Percentiles rank a stretch among this genome's conserved stretches.
Evolutionary conservation across 495 filamentous ascomycete species (phyloP).

Genomic region (Pseudoneurospora amorphoporcata): DNA sequence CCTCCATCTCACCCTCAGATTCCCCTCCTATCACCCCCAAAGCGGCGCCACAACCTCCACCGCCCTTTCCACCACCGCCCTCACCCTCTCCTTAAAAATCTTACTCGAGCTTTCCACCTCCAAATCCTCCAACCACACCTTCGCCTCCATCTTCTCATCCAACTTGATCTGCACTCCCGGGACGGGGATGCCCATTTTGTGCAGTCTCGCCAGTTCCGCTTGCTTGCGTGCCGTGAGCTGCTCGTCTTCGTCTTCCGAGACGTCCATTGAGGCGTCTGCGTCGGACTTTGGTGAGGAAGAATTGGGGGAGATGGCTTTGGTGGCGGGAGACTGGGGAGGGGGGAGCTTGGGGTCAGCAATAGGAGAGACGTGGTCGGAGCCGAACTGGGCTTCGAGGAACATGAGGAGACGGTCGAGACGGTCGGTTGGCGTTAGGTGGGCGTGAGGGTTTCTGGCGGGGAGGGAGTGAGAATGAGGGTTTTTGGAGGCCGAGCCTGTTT

Average conservation of each 20-base stretch:
- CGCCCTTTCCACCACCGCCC: constrained; percentile 80
- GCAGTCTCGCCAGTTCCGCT: constrained; percentile 54
- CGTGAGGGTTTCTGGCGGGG: constrained; percentile 56
- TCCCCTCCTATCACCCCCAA: constrained; percentile 26
- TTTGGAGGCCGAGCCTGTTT: constrained; percentile 38
- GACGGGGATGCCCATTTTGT: constrained; percentile 72
- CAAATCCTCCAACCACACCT: constrained; percentile 81
- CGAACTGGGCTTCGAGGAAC: constrained; percentile 97
- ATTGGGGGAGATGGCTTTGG: constrained; percentile 12
- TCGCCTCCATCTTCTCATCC: constrained; percentile 79
- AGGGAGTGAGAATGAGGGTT: constrained; percentile 49
- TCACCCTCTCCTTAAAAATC: constrained; percentile 67
- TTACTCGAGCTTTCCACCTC: constrained; percentile 76
- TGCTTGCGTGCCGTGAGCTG: constrained; percentile 31
- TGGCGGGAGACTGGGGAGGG: constrained; percentile 10
- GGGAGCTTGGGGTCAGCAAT: constrained; percentile 56
- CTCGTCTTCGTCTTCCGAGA: constrained; percentile 26
- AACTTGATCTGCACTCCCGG: constrained; percentile 81
- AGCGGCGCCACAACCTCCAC: constrained; percentile 84
- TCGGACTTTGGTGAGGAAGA: constrained; percentile 12
- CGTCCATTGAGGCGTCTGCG: constrained; percentile 30
- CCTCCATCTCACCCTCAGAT: not conserved
- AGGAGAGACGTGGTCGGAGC: constrained; percentile 59
- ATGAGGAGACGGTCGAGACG: constrained; percentile 76
- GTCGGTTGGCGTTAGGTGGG: constrained; percentile 56